Evolutionary conservation across 1,139 yeast species (phyloP), one percentile per base, ranked within the genome.

Genomic region (Saccharomycopsis hybrid): DNA sequence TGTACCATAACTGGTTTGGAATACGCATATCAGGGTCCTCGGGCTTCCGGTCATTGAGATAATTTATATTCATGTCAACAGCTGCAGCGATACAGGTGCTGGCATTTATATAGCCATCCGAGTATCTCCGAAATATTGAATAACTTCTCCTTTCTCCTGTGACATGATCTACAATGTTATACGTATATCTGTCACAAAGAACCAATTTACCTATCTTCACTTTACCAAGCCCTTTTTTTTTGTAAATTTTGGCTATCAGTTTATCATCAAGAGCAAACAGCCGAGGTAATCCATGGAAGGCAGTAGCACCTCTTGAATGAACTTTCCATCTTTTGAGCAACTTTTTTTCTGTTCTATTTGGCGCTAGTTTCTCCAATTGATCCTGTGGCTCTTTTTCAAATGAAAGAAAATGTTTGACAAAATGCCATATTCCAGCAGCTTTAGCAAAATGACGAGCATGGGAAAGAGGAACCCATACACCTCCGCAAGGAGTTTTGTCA

Each of bases 11-110:
- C 24, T 44, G 41, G 5, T 35, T n/a, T 32, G 33, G 41, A 36
- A 44, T 35, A 27, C 39, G 46, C 30, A 44, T 27, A 32, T 44
- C 46, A 35, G 46, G 46, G 29, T 44, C 46, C 18, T 35, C 46
- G 18, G 18, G 31, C n/a, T 28, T 11, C n/a, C 46, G 9, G 29
- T 33, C 46, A 13, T 44, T 41, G n/a, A 44, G 30, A 5, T 18
- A 25, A 35, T 32, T 35, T 24, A 44, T 35, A n/a, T 30, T 32
- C 25, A 7, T 31, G 9, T 31, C 33, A 9, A 31, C 33, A 9
- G 33, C 33, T 7, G 33, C 33, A 31, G 5, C 9, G 9, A 31
- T 31, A 9, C 5, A 31, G 9, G 9, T 31, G 5, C 8, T 31
- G 5, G 8, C 33, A 31, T 31, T 31, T 5, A 31, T 9, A 31